A percentile compares a stretch with the other conserved stretches of the same genome.
Evolutionary conservation across 129 eudicot species (phyloP).

Genomic region (Pittosporum tobira): DNA sequence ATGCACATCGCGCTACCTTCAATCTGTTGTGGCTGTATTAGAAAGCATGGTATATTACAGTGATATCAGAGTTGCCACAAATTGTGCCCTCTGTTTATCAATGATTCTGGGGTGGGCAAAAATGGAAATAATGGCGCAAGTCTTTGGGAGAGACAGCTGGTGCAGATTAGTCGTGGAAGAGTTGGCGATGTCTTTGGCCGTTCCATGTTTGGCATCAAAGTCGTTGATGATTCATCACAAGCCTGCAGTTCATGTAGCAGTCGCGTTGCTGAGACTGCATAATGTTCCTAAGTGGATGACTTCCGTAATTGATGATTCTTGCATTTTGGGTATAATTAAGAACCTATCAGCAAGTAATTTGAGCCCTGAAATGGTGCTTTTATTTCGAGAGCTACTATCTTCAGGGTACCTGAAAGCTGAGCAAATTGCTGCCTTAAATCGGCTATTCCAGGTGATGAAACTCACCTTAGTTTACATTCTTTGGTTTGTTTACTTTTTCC

Average conservation of each 20-base stretch:
- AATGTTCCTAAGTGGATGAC: constrained; percentile 57
- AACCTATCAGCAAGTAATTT: constrained; percentile 50
- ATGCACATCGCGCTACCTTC: constrained; percentile 31
- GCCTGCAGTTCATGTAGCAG: constrained; percentile 65
- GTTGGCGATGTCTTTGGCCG: constrained; percentile 59
- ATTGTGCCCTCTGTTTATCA: constrained; percentile 61
- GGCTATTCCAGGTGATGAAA: constrained; percentile 62
- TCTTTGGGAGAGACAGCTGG: constrained; percentile 35
- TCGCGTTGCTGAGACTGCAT: constrained; percentile 39
- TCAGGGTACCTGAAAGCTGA: constrained; percentile 52
- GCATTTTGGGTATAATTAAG: constrained; percentile 49
- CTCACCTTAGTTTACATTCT: not conserved
- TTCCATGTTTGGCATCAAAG: constrained; percentile 52
- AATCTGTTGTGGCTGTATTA: constrained; percentile 45
- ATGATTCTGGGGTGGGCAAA: constrained; percentile 50
- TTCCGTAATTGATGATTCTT: constrained; percentile 55
- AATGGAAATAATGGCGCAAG: constrained; percentile 14
- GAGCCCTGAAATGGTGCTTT: constrained; percentile 51
- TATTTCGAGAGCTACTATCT: constrained; percentile 52
- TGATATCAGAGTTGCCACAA: constrained; percentile 47
- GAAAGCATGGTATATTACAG: constrained; percentile 51
- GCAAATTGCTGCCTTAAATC: constrained; percentile 53
- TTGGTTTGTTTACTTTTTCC: not conserved
- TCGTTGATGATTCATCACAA: constrained; percentile 45
- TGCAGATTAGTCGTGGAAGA: constrained; percentile 72